Evolutionary conservation across 2,329 filamentous ascomycete species (phyloP), one percentile per base, ranked within the genome.

Genomic region (Cordyceps farinosa): DNA sequence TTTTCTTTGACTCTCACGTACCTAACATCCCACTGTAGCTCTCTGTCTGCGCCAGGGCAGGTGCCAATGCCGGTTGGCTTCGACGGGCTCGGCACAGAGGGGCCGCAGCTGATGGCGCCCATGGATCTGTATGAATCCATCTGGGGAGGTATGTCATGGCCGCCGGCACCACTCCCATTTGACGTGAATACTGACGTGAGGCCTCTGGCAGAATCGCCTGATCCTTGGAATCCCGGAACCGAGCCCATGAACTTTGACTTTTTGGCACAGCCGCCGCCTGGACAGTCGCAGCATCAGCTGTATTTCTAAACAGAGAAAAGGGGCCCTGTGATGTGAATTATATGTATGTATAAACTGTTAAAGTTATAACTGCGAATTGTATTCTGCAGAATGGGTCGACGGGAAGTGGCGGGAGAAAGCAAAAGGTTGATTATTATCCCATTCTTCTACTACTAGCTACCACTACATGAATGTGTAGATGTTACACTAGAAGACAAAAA

Each of bases 41-140:
- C 73, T 64, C 68, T 79, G 22, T 69, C 78, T 3, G 81, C 75
- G 60, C 64, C 73, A 17, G 74, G 75, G 45, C 70, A 76, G 48
- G 73, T 82, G 64, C 76, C 74, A 22, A 65, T 69, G 17, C 72
- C 65, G 34, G 71, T 75, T 50, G 72, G 70, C 55, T 70, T 85
- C 40, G 73, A 82, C 7, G 80, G 42, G 74, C 85, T n/a, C 79
- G 85, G 77, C 51, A 75, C 84, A 11, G 86, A 87, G 65, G 83
- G 84, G 17, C 78, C 81, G 3, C 77, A 84, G 40, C 83, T 85
- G 67, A 85, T 88, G 79, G 86, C 86, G 44, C 86, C 86, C 1
- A 86, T 89, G 84, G 86, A 89, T 65, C 75, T 89, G 1, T 89
- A 87, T 70, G 85, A 88, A 69, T 87, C 85, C 4, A 89, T 89